Evolutionary conservation across 2,329 filamentous ascomycete genomes (phyloP), one percentile per base, ranked within the genome.

Genomic region (Botrytis deweyae): DNA sequence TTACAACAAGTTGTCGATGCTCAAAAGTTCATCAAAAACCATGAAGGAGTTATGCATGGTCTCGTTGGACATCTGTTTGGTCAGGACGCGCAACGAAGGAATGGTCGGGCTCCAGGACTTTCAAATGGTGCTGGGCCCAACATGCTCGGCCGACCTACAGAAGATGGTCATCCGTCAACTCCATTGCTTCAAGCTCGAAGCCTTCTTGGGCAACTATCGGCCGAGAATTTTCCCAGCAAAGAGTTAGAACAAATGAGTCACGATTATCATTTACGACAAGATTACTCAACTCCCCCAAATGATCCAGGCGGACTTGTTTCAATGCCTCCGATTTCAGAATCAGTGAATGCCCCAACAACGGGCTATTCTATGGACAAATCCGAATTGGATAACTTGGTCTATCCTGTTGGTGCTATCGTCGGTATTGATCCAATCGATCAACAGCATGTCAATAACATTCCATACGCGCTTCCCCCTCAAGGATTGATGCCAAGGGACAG

Each of bases 401-500:
- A 98, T 81, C 95, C 95, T 0, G 94, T 97, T 25, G 95, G 95
- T 29, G 90, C 94, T 77, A 96, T 92, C 0, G 93, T 97, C 77
- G 95, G 95, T 71, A 98, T 98, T 77, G 95, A 98, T 80, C 95
- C 95, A 1, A 96, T 97, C 87, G 95, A 95, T 81, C 92, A 93
- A 78, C 95, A 98, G 79, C 94, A 98, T 80, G 94, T 98, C 80
- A 90, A 95, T 84, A 97, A 97, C 81, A 97, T 98, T 73, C 94
- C 95, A 0, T 98, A 97, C 81, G 87, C 91, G 14, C 86, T 93
- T 83, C 93, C 89, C 25, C 87, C 92, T 29, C n/a, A 68, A 29
- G 59, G 66, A 42, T 61, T 70, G 42, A 73, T 73, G 65, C 72
- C 64, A 46, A 58, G 65, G 4, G 93, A 92, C 69, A 84, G 86